A percentile compares a stretch with the other conserved stretches of the same genome.
Evolutionary conservation across 1,284 basidiomycete species (phyloP).

Genomic region (Puccinia hordei): DNA sequence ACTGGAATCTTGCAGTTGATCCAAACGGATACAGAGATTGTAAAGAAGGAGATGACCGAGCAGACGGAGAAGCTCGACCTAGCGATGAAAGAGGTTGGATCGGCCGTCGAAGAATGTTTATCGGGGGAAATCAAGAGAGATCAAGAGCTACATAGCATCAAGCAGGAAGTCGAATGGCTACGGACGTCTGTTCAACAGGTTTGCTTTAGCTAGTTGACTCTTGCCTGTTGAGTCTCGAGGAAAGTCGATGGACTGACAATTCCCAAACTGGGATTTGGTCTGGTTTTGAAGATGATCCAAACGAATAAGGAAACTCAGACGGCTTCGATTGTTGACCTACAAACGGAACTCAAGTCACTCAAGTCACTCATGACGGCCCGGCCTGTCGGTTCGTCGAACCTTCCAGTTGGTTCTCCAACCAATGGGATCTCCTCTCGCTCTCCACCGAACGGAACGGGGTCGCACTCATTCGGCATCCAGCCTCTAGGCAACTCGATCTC

Average conservation of each 20-base stretch:
- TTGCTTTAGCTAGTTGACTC: neutral
- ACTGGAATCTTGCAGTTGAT: slow-evolving; percentile 27
- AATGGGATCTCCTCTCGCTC: neutral
- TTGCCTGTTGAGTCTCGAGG: too few species aligned
- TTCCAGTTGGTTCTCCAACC: neutral
- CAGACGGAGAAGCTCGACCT: slow-evolving; percentile 27
- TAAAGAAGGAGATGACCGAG: slow-evolving; percentile 27
- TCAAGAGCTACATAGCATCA: slow-evolving; percentile 29
- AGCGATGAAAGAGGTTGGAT: slow-evolving; percentile 38
- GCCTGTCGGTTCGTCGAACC: slow-evolving; percentile 1
- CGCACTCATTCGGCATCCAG: slow-evolving; percentile 10
- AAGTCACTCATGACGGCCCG: slow-evolving; percentile 34
- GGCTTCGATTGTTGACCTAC: slow-evolving; percentile 20
- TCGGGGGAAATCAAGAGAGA: slow-evolving; percentile 38
- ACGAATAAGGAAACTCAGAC: slow-evolving; percentile 44
- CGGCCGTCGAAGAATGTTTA: slow-evolving; percentile 31
- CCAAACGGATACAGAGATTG: slow-evolving; percentile 25
- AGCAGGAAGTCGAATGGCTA: slow-evolving; percentile 28
- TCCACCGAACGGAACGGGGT: neutral
- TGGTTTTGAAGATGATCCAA: slow-evolving; percentile 26
- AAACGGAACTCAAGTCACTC: slow-evolving; percentile 45
- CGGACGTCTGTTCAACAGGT: slow-evolving; percentile 28
- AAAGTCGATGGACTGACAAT: slow-evolving; percentile 8
- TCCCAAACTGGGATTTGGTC: neutral
- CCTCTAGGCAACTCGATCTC: slow-evolving; percentile 16